Evolutionary conservation across 257 asterid genomes (phyloP), one percentile per base, ranked within the genome.

Genomic region (Nicotiana tomentosiformis): DNA sequence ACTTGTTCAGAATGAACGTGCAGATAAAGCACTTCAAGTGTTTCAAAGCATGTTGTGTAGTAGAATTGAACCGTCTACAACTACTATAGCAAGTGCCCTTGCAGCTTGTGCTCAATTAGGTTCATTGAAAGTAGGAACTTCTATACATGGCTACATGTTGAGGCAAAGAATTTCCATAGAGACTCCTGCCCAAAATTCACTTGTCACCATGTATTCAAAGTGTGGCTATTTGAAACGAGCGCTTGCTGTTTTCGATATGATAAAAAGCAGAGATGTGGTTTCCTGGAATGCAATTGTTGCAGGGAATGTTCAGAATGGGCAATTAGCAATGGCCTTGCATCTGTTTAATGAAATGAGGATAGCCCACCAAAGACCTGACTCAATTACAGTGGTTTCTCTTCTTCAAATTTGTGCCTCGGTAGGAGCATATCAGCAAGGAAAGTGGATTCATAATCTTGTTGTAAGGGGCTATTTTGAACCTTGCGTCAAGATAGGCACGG

Each of bases 241-340:
- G 81, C 83, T 78, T 81, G 56, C 84, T 14, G 90, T 90, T 90
- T 95, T 94, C 81, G 78, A 84, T 76, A 84, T 74, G 90, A 94
- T 94, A 90, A 82, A 49, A 46, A 80, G 88, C 84, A 89, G 93
- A 87, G 97, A 94, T 70, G 86, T 91, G 33, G 98, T 93, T 29
- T 93, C 98, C 65, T 94, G 97, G 98, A 94, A 94, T 84, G 95
- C 98, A 74, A 87, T 92, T 64, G 91, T 93, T 81, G 91, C 93
- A 35, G 94, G 92, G 62, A 86, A 89, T 77, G 97, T 96, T 10
- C 94, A 94, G 70, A 88, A 84, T 26, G 97, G 94, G 35, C 74
- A 89, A 87, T 85, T 93, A 60, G 80, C 64, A 12, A 82, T 87
- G 80, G 93, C 96, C 5, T 77, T 94, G 74, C 77, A 37, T 80